Evolutionary conservation across 305 asterid species (phyloP), one percentile per base, ranked within the genome.

Genomic region (Lippia alba): DNA sequence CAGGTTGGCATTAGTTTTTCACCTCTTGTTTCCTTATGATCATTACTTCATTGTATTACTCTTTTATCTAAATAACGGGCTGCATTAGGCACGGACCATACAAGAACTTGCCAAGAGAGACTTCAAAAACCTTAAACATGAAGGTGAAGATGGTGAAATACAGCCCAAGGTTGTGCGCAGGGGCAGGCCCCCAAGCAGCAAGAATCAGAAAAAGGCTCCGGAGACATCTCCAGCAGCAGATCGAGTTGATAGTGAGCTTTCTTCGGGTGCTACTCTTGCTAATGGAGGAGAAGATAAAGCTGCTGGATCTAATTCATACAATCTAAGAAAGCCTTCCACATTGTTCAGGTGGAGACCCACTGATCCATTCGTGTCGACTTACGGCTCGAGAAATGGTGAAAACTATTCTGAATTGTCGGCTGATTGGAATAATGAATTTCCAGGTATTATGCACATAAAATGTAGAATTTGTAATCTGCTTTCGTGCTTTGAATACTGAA

Each of bases 341-440:
- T 61, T 78, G 40, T 60, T 75, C 74, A 86, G 79, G 76, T 79
- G 75, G 69, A 82, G 84, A 50, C 79, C 86, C 30, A 60, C 83
- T 32, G 96, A 94, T 57, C 82, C 84, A 40, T 78, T 54, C 56
- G 66, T 61, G 74, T 70, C 85, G 16, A 64, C 88, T 20, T 54
- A 78, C 67, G 78, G 86, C 59, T 79, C 86, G 49, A 84, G 90
- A 70, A 85, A 87, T 78, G 92, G 98, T 63, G 98, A 87, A 73
- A 86, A 81, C 79, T 70, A 80, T 74, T 80, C 92, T 4, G 97
- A 90, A n/a, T 87, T 80, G 84, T 64, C 64, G 41, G 81, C 75
- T 50, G 96, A 94, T 34, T 94, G 99, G 99, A 94, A 86, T 73
- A 76, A 81, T 16, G 99, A 91, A 76, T 94, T 94, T 77, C 99